phyloP scores from a whole-genome alignment of 2,329 filamentous ascomycete species.

The Colletotrichum chrysophilum region DNA sequence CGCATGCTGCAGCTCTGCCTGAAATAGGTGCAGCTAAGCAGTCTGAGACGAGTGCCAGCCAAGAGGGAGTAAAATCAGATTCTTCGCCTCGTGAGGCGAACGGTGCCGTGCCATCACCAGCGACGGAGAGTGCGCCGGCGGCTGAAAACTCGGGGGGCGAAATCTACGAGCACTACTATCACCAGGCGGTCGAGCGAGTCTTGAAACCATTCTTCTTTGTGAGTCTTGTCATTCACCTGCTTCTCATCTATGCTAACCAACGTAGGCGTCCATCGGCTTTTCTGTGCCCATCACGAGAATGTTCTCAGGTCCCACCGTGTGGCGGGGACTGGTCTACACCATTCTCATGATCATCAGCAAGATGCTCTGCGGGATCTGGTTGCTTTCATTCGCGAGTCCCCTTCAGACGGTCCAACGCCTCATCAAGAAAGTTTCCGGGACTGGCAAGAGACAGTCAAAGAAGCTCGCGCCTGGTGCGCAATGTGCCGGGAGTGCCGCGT shows the following conservation, averaged over 20 bases:
- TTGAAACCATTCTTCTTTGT: slow-evolving; percentile 78
- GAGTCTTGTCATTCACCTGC: slow-evolving; percentile 27
- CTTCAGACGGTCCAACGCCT: background rate
- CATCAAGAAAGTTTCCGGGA: background rate
- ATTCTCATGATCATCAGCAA: slow-evolving; percentile 72
- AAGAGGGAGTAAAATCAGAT: background rate
- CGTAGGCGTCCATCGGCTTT: slow-evolving; percentile 70
- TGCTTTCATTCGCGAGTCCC: slow-evolving; percentile 43
- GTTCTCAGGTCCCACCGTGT: slow-evolving; percentile 68
- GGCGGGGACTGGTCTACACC: slow-evolving; percentile 76
- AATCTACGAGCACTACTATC: slow-evolving; percentile 46
- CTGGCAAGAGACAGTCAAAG: background rate
- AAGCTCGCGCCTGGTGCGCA: slow-evolving; percentile 9
- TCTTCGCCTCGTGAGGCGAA: background rate
- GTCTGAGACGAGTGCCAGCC: background rate
- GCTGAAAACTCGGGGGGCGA: slow-evolving; percentile 6
- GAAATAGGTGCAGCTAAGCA: background rate
- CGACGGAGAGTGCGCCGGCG: background rate
- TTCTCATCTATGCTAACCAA: background rate
- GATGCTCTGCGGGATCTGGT: slow-evolving; percentile 63
- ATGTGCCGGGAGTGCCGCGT: background rate
- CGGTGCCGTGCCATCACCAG: background rate
- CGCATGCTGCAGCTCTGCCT: slow-evolving; percentile 20
- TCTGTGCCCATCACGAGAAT: slow-evolving; percentile 76
- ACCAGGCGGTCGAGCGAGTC: slow-evolving; percentile 48